A percentile compares a stretch with the other conserved stretches of the same genome.
phyloP scores from a whole-genome alignment of 352 stramenopile genomes.

The Thalassiosira mediterranea region DNA sequence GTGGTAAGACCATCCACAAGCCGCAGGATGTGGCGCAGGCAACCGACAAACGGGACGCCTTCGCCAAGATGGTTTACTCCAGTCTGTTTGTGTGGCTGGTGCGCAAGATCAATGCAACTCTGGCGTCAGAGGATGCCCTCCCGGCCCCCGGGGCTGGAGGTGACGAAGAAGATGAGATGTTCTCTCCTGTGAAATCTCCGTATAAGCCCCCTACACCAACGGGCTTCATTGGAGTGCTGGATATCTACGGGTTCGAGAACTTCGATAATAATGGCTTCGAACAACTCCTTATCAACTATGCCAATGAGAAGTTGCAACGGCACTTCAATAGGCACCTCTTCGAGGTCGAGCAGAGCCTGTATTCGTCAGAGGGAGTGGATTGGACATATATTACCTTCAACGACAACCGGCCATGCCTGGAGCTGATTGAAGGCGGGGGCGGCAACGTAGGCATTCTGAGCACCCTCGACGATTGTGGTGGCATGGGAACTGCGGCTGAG shows the following conservation, averaged over 20 bases:
- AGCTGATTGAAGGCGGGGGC: conserved; percentile 82
- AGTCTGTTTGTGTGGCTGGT: conserved; percentile 98
- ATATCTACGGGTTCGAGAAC: conserved; percentile 90
- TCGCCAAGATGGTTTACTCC: conserved; percentile 96
- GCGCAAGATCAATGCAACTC: conserved; percentile 86
- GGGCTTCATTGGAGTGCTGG: conserved; percentile 86
- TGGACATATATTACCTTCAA: conserved; percentile 86
- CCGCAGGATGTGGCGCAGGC: conserved; percentile 77
- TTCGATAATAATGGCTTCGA: conserved; percentile 89
- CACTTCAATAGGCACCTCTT: conserved; percentile 88
- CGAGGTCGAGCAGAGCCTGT: conserved; percentile 85
- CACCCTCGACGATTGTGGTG: conserved; percentile 80
- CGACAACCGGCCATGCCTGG: conserved; percentile 83
- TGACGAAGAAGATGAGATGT: conserved; percentile 26
- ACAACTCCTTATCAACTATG: conserved; percentile 89
- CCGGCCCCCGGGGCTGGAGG: neutral
- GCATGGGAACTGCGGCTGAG: conserved; percentile 79
- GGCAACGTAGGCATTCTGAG: conserved; percentile 74
- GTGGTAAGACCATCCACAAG: conserved; percentile 81
- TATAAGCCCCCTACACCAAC: conserved; percentile 19
- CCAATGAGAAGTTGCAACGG: conserved; percentile 86
- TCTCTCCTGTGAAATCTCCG: conserved; percentile 23
- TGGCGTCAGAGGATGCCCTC: conserved; percentile 48
- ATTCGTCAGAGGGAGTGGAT: conserved; percentile 79
- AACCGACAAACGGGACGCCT: conserved; percentile 87